Evolutionary conservation across 2,329 filamentous ascomycete genomes (phyloP).

Genomic region (Tolypocladium tundrense): DNA sequence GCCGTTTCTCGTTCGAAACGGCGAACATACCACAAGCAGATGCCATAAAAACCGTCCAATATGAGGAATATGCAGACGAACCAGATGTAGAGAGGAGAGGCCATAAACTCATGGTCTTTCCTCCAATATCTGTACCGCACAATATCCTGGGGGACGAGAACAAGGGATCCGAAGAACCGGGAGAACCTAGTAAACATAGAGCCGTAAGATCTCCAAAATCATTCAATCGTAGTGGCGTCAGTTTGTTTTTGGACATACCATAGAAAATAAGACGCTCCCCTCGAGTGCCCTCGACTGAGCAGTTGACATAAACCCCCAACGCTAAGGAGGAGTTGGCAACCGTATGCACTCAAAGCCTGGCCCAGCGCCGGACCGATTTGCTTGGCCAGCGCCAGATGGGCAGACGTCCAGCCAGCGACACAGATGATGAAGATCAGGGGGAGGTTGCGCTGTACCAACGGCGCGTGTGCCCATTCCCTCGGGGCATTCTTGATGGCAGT

Average conservation of each 20-base stretch:
- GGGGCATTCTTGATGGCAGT: background rate
- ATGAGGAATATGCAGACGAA: background rate
- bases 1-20: background rate
- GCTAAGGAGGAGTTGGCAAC: background rate
- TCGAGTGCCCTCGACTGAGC: background rate
- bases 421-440: background rate
- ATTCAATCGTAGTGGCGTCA: background rate
- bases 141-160: conserved; percentile 1
- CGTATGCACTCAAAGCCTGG: background rate
- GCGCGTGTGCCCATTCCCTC: conserved; percentile 1
- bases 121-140: background rate
- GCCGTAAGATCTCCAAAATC: background rate
- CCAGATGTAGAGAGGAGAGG: background rate
- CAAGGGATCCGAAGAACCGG: background rate
- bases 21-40: background rate
- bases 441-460: background rate
- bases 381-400: background rate
- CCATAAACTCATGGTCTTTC: background rate
- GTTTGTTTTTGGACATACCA: background rate
- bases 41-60: background rate
- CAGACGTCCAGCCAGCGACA: background rate
- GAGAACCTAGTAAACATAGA: background rate
- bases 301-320: conserved; percentile 1
- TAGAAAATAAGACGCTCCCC: background rate
- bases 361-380: background rate